Evolutionary conservation across 108 stramenopile species (phyloP), one percentile per base, ranked within the genome.

Genomic region (Aurantiochytrium sp.): DNA sequence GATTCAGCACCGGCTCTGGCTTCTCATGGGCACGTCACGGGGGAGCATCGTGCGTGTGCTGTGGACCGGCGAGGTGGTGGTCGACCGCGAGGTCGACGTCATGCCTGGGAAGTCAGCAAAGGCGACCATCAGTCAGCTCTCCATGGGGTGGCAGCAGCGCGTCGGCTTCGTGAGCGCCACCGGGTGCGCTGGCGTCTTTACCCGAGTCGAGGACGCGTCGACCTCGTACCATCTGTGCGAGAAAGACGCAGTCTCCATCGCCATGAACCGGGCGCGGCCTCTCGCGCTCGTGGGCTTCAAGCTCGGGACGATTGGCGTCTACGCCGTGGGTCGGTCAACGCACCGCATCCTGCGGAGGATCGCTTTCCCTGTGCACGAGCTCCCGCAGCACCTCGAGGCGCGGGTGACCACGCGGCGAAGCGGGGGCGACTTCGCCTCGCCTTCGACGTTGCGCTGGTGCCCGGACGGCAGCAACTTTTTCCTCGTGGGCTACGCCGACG

Each of bases 1-100:
- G 6, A 30, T 81, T 48, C 42, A 41, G 45, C 39, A 81, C 32
- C 73, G 73, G 10, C 39, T 81, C 10, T 81, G 73, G 73, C 73
- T 81, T 81, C 73, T 81, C n/a, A 81, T 81, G 73, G 73, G 73
- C 21, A 81, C 73, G 1, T 41, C 42, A 6, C 73, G 73, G 24
- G 73, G 73, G 0, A 81, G 42, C 3, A 81, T 81, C 2, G 73
- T 48, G 6, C 73, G 73, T 12, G 45, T 81, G 12, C 30, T 81
- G 12, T 81, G 73, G 73, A 81, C 73, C 2, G 73, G 73, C 0
- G 73, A 81, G 73, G 45, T 81, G 6, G 73, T 81, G 42, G 45
- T 48, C 24, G 73, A 81, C 2, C 73, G 73, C 1, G 73, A 81
- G 30, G 45, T 81, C 1, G 73, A 81, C 30, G 42, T 48, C 2